Evolutionary conservation across 2,329 filamentous ascomycete genomes (phyloP), one percentile per base, ranked within the genome.

Genomic region (Penicillium sp.): DNA sequence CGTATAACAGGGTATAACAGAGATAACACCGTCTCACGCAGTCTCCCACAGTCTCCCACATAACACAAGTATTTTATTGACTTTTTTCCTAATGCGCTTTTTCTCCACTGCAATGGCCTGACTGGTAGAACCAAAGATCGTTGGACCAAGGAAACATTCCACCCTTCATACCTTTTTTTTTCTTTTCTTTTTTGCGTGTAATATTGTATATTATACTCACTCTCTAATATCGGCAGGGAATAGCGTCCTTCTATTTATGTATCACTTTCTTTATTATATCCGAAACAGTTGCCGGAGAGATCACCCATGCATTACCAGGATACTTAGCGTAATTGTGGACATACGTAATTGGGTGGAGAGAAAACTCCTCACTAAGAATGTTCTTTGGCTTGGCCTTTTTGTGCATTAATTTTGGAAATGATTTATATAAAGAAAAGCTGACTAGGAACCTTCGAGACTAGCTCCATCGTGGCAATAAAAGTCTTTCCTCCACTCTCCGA

Each of bases 311-410:
- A 53, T 38, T 21, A 19, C 36, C 36, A 39, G 36, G n/a, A 39
- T 39, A 19, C 33, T 16, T n/a, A 19, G 45, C 16, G 21, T 38
- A n/a, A 27, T 21, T 23, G 13, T 10, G 13, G 36, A 50, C 53
- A 44, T 55, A 55, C 53, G 53, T 55, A 55, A 55, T 45, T 39
- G 9, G 33, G 48, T 51, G 53, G 47, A 29, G 44, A 52, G 21
- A 29, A n/a, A 34, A 44, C 41, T 44, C 25, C 41, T 16, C 40
- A 21, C 38, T 23, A 31, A 46, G 11, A 46, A 46, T 46, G 27
- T 33, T 47, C n/a, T 25, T 41, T 23, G 21, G 11, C 21, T 41
- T 41, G 19, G 11, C 19, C 19, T 39, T 3, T 41, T 3, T 41
- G 5, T 40, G n/a, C 5, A 39, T 39, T 39, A 39, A 25, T 23